Evolutionary conservation across 352 stramenopile genomes (phyloP).

Genomic region (Aphanomyces stellatus): DNA sequence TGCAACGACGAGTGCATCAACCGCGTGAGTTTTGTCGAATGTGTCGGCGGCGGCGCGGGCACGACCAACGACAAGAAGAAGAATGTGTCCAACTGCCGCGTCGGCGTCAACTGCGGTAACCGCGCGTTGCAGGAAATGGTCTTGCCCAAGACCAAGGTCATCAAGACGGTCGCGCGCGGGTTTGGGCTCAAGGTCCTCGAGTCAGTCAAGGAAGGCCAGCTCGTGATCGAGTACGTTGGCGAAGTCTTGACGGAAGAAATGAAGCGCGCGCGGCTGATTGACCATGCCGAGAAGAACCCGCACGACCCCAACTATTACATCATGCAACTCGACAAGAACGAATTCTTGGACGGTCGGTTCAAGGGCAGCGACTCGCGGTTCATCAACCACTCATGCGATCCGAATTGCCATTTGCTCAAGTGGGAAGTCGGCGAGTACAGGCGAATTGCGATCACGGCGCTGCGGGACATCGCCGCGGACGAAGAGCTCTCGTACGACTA

Average conservation of each 20-base stretch:
- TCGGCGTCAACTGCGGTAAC: constrained; percentile 89
- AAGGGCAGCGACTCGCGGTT: constrained; percentile 92
- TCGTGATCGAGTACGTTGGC: constrained; percentile 93
- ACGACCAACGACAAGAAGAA: constrained; percentile 52
- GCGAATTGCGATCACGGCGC: constrained; percentile 88
- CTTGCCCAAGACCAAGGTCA: constrained; percentile 33
- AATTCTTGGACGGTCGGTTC: constrained; percentile 93
- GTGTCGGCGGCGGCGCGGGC: constrained; percentile 48
- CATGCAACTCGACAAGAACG: constrained; percentile 85
- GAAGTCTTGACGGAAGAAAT: constrained; percentile 92
- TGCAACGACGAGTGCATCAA: constrained; percentile 94
- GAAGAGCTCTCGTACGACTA: constrained; percentile 94
- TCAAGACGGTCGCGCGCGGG: constrained; percentile 5
- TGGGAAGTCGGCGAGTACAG: constrained; percentile 92
- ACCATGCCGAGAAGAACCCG: constrained; percentile 79
- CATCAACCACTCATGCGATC: constrained; percentile 97
- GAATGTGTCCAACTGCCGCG: constrained; percentile 87
- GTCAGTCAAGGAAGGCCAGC: constrained; percentile 63
- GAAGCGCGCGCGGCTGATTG: constrained; percentile 79
- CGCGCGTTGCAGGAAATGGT: constrained; percentile 76
- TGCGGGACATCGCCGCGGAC: constrained; percentile 81
- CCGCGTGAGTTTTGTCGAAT: constrained; percentile 87
- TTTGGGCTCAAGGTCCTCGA: constrained; percentile 81
- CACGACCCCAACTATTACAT: constrained; percentile 96
- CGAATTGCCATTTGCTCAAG: constrained; percentile 92